These are phyloP conservation scores for Camillea tinctor DNA, from an alignment of 2,329 filamentous ascomycete species.

Conservation along the genomic window DNA sequence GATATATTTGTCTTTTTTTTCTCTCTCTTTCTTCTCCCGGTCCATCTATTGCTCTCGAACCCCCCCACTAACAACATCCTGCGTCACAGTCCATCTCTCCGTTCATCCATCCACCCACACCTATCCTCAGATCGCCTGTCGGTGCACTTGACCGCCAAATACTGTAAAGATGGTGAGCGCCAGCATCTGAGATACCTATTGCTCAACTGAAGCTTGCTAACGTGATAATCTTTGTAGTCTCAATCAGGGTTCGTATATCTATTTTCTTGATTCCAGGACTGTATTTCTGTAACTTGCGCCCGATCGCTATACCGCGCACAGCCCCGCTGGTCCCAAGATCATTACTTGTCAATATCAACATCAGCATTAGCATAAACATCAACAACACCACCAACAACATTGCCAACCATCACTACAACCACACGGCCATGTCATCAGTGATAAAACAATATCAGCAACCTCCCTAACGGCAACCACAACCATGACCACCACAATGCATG, in stretches of 20 bases:
- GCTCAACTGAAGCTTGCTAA: slow-evolving; percentile 14
- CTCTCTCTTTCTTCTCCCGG: neutral
- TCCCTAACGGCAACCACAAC: neutral
- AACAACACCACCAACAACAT: too few species aligned
- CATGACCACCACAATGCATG: slow-evolving; percentile 1
- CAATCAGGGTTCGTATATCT: slow-evolving; percentile 62
- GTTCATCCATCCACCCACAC: neutral
- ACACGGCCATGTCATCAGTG: too few species aligned
- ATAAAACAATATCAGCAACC: too few species aligned
- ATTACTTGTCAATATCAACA: neutral
- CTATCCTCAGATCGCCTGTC: slow-evolving; percentile 20
- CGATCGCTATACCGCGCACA: slow-evolving; percentile 5
- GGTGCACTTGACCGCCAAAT: slow-evolving; percentile 17
- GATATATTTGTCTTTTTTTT: slow-evolving; percentile 1
- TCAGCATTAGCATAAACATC: too few species aligned
- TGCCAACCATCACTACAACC: too few species aligned
- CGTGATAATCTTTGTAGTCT: slow-evolving; percentile 48
- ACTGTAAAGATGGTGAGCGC: slow-evolving; percentile 31
- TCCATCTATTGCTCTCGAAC: neutral
- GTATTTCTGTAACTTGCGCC: slow-evolving; percentile 12
- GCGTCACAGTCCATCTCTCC: slow-evolving; percentile 22
- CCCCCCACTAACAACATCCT: slow-evolving; percentile 29
- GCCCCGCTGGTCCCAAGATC: neutral
- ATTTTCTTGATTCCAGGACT: slow-evolving; percentile 15
- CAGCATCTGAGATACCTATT: slow-evolving; percentile 5